Evolutionary conservation across 208 protist genomes (phyloP).

Genomic region (Wallacemonas sp.): DNA sequence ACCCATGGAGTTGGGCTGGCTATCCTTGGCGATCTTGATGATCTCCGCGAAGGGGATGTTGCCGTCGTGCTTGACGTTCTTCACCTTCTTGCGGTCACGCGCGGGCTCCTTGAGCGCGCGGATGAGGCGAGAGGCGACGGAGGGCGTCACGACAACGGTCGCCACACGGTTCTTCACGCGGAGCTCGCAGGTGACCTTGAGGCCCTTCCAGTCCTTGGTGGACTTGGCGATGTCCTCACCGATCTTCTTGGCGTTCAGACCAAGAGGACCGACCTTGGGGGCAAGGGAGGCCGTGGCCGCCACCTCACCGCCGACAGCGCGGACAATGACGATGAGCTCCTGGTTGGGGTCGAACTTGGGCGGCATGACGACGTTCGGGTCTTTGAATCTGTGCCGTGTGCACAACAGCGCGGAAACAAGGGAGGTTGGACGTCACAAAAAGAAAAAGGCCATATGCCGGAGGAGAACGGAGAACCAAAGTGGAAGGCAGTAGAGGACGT

Average conservation of each 20-base stretch:
- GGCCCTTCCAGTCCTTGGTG: conserved; percentile 99
- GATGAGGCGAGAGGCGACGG: conserved; percentile 97
- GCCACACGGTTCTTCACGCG: conserved; percentile 99
- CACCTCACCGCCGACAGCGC: conserved; percentile 98
- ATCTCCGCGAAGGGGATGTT: conserved; percentile 98
- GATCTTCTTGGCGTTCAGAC: conserved; percentile 99
- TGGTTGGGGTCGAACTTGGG: conserved; percentile 98
- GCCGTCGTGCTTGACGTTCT: conserved; percentile 99
- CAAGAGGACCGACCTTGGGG: conserved; percentile 99
- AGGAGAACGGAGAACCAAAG: no score
- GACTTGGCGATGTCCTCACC: conserved; percentile 99
- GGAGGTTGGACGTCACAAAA: conserved; percentile 61
- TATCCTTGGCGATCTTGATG: conserved; percentile 96
- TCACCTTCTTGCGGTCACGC: conserved; percentile 99
- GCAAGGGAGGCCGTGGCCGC: conserved; percentile 96
- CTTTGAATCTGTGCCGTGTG: conserved; percentile 31
- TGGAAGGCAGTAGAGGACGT: no score
- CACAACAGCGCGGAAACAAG: conserved; percentile 72
- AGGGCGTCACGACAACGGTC: conserved; percentile 96
- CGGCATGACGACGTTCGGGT: conserved; percentile 85
- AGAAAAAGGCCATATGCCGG: no score
- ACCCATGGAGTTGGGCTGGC: conserved; percentile 95
- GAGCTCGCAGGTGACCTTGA: conserved; percentile 98
- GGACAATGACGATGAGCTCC: conserved; percentile 95
- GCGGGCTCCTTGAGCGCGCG: conserved; percentile 99